Percentiles rank a stretch among this genome's conserved stretches.
Conservation (phyloP, 495 filamentous ascomycete genomes). For the Rostrohypoxylon terebratum region DNA sequence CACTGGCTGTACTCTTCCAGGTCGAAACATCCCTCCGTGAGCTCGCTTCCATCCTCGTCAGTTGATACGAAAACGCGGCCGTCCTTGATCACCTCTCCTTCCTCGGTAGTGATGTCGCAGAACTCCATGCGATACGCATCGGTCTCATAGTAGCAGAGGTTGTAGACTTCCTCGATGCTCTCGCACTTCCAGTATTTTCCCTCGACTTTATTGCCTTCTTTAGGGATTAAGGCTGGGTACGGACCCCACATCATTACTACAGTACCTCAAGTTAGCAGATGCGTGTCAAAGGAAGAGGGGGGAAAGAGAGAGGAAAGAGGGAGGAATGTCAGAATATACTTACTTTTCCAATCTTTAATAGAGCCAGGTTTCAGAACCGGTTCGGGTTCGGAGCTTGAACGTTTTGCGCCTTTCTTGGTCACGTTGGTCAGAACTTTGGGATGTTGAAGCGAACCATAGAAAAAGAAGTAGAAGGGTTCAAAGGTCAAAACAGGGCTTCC, state of each 20-base stretch:
- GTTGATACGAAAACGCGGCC: slow-evolving; percentile 39
- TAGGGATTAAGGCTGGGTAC: slow-evolving; percentile 35
- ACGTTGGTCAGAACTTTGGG: not conserved
- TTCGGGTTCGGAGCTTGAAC: not conserved
- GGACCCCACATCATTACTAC: slow-evolving; percentile 33
- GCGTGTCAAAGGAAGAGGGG: not conserved
- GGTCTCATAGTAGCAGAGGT: slow-evolving; percentile 23
- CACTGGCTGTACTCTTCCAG: not conserved
- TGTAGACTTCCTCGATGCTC: slow-evolving; percentile 7
- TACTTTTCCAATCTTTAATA: slow-evolving; percentile 33
- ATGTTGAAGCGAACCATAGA: slow-evolving; percentile 44
- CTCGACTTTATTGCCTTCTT: not conserved
- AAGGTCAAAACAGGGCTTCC: slow-evolving; percentile 17
- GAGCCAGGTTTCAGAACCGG: slow-evolving; percentile 16
- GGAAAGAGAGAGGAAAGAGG: not conserved
- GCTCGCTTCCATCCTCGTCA: not conserved
- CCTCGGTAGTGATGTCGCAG: slow-evolving; percentile 20
- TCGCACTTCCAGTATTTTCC: slow-evolving; percentile 43
- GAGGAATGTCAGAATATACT: not conserved
- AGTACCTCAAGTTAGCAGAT: slow-evolving; percentile 8
- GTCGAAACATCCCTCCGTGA: slow-evolving; percentile 33
- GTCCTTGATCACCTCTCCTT: slow-evolving; percentile 36
- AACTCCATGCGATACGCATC: slow-evolving; percentile 35
- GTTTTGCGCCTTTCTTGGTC: not conserved
- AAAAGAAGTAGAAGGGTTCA: slow-evolving; percentile 49